Percentiles rank a stretch among this genome's conserved stretches.
Evolutionary conservation across 2,329 filamentous ascomycete species (phyloP).

Genomic region (Alternaria sp.): DNA sequence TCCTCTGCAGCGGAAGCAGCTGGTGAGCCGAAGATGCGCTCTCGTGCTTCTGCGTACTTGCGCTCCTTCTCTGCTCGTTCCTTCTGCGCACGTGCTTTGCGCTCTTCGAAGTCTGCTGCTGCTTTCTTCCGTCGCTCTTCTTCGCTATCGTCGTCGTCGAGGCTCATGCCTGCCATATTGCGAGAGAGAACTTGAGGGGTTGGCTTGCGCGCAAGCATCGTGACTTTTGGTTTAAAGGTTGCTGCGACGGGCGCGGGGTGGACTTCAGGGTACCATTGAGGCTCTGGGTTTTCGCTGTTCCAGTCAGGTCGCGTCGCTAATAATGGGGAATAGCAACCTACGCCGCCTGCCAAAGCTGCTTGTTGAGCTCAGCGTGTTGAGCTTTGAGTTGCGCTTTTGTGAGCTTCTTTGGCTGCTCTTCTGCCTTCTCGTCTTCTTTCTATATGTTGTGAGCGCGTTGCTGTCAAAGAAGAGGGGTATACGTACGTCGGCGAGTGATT

Average conservation of each 20-base stretch:
- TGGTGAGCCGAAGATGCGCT: slow-evolving; percentile 79
- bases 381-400: slow-evolving; percentile 79
- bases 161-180: slow-evolving; percentile 57
- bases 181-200: slow-evolving; percentile 65
- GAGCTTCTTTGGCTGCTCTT: slow-evolving; percentile 57
- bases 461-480: slow-evolving; percentile 3
- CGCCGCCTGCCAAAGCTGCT: slow-evolving; percentile 88
- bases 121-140: slow-evolving; percentile 65
- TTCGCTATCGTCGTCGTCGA: slow-evolving; percentile 67
- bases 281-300: slow-evolving; percentile 72
- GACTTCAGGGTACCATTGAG: slow-evolving; percentile 76
- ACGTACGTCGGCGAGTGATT: slow-evolving; percentile 73
- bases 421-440: slow-evolving; percentile 47
- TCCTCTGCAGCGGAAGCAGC: slow-evolving; percentile 43
- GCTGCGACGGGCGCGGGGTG: slow-evolving; percentile 68
- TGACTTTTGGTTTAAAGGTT: slow-evolving; percentile 82
- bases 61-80: slow-evolving; percentile 89
- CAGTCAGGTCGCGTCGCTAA: slow-evolving; percentile 11
- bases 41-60: slow-evolving; percentile 85
- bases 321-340: slow-evolving; percentile 53
- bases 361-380: slow-evolving; percentile 82
- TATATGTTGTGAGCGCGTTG: slow-evolving; percentile 28
- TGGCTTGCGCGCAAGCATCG: slow-evolving; percentile 84
- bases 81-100: slow-evolving; percentile 75
- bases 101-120: slow-evolving; percentile 75